A percentile compares a stretch with the other conserved stretches of the same genome.
These are phyloP conservation scores for Tetrahymena borealis DNA, from an alignment of 73 alveolate genomes.

Conservation along the genomic window DNA sequence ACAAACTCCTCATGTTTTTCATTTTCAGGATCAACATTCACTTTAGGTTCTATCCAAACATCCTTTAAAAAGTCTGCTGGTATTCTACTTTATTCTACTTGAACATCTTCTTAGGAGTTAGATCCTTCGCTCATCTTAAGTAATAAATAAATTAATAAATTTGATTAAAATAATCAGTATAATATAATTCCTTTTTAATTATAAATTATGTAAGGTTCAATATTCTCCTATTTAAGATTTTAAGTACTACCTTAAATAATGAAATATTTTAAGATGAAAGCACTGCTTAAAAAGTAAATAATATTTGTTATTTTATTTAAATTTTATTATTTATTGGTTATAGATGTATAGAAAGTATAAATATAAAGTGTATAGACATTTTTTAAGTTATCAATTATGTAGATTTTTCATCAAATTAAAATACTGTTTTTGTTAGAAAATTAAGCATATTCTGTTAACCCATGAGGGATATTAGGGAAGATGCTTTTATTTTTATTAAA, in stretches of 20 bases:
- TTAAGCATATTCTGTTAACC: background rate
- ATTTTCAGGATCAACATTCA: background rate
- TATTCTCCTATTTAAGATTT: no score
- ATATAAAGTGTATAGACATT: no score
- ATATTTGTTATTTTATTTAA: no score
- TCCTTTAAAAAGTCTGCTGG: background rate
- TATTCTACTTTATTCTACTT: background rate
- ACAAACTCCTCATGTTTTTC: background rate
- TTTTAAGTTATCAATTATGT: no score
- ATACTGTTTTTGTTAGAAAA: background rate
- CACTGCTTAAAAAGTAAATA: no score
- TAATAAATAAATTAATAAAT: background rate
- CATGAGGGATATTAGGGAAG: background rate
- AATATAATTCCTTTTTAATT: no score
- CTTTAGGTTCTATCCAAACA: background rate
- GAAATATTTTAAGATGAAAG: no score
- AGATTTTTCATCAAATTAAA: background rate
- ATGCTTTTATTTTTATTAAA: background rate
- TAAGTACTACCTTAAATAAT: no score
- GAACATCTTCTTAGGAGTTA: background rate
- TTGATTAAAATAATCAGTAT: background rate
- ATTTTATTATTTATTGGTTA: no score
- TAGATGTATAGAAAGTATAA: no score
- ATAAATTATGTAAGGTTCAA: no score
- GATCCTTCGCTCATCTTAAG: background rate